A percentile compares a stretch with the other conserved stretches of the same genome.
These are phyloP conservation scores for Candida qinlingensis DNA, from an alignment of 805 yeast genomes.

Conservation along the genomic window DNA sequence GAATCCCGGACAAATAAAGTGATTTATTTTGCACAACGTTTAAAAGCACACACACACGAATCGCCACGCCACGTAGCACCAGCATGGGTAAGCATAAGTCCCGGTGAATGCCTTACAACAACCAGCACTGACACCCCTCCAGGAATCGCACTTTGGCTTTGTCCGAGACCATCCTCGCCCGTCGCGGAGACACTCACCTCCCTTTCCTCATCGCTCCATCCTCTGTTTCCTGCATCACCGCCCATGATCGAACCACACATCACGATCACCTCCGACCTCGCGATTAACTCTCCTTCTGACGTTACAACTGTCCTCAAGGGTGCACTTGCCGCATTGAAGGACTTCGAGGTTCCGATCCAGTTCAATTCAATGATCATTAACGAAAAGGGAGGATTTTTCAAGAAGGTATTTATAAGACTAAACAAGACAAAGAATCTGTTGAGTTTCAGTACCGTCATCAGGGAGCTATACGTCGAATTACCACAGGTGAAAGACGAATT, in stretches of 20 bases:
- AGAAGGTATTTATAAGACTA: conserved; percentile 20
- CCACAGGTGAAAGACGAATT: conserved; percentile 28
- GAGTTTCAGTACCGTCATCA: conserved; percentile 40
- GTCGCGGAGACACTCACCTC: conserved; percentile 52
- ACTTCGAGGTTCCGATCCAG: conserved; percentile 9
- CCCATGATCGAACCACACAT: conserved; percentile 71
- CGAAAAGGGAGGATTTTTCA: conserved; percentile 18
- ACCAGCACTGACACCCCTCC: no score
- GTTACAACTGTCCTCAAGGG: conserved; percentile 54
- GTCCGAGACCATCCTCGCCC: conserved; percentile 53
- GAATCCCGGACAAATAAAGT: no score
- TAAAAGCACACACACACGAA: no score
- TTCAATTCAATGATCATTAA: conserved; percentile 15
- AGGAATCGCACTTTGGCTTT: conserved; percentile 63
- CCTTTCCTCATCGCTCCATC: conserved; percentile 57
- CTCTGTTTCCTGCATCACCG: conserved; percentile 62
- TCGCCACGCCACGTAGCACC: no score
- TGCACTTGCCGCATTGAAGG: conserved; percentile 47
- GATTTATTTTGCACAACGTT: no score
- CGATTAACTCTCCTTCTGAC: conserved; percentile 45
- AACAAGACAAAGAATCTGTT: conserved; percentile 21
- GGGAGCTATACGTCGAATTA: conserved; percentile 49
- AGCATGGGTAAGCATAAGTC: no score
- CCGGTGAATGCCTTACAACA: no score
- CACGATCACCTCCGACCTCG: conserved; percentile 63